Base-by-base conservation (phyloP, 73 alveolate species). In the Paraurostyla sp. region DNA sequence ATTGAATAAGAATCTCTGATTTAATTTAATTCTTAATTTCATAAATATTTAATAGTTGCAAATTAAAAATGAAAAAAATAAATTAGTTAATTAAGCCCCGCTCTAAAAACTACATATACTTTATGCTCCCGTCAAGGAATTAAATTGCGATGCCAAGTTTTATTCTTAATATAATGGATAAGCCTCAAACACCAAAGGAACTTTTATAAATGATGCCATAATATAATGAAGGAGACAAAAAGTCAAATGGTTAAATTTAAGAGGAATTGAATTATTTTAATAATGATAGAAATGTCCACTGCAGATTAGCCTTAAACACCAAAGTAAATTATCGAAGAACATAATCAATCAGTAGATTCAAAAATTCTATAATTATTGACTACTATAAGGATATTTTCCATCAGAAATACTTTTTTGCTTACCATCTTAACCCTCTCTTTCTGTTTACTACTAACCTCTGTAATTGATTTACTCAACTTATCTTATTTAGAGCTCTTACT, bases 221-320 rank as follows among this genome's bases (percentile, higher is more conserved):
- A n/a, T n/a, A n/a, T n/a, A n/a, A n/a, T n/a, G n/a, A n/a, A 36
- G 6, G 6, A 15, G 40, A 35, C 4, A 32, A 36, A 38, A 38
- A 65, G 32, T 22, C 16, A 20, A 36, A 16, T 4, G 15, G 32
- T 6, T 32, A 16, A 27, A 9, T 60, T 7, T 22, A 27, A 27
- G 6, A 30, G 3, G 82, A 65, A 40, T 18, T 65, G 35, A 58
- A 65, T 18, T 65, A 35, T 38, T 38, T 65, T 35, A 65, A 65
- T 65, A 65, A 65, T 36, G 82, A 65, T 65, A 65, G 25, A 40
- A 65, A 65, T 65, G 25, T 65, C 60, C 82, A 65, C 41, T 56
- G 35, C 35, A 35, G 13, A 7, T 11, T 2, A 2, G 30, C 32
- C 18, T 65, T 18, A 38, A 38, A 40, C 25, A 38, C 25, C 33